These are phyloP conservation scores for Populus tremula DNA, from an alignment of 345 rosid genomes.

Conservation along the genomic window DNA sequence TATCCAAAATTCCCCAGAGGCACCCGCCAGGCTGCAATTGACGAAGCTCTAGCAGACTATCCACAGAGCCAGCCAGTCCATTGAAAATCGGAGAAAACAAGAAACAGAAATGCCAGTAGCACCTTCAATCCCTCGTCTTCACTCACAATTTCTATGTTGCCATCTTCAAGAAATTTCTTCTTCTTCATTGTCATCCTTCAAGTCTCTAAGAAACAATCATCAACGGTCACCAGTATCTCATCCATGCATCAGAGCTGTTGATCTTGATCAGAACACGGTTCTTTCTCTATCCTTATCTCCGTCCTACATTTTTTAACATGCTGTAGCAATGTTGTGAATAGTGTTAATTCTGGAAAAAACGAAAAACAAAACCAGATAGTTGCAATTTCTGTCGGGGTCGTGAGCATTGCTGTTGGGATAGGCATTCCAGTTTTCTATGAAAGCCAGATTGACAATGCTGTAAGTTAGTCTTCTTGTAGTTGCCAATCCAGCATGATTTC, in stretches of 20 bases:
- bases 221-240: constrained; percentile 41
- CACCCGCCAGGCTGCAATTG: neutral
- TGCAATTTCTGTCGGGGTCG: constrained; percentile 77
- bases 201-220: constrained; percentile 32
- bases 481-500: neutral
- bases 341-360: neutral
- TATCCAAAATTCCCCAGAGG: constrained; percentile 21
- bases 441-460: constrained; percentile 79
- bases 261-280: constrained; percentile 86
- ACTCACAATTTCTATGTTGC: constrained; percentile 49
- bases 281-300: neutral
- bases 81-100: neutral
- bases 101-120: constrained; percentile 42
- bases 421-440: constrained; percentile 88
- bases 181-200: constrained; percentile 5
- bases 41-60: neutral
- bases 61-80: neutral
- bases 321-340: neutral
- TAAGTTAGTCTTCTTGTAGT: constrained; percentile 25
- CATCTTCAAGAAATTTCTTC: constrained; percentile 40
- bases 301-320: too few relatives aligned
- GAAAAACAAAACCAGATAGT: constrained; percentile 44
- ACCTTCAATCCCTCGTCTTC: constrained; percentile 50
- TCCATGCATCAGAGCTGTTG: constrained; percentile 62
- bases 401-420: constrained; percentile 75